These are phyloP conservation scores for Triticum turgidum DNA, from an alignment of 176 grass and related monocot genomes.

Conservation along the genomic window DNA sequence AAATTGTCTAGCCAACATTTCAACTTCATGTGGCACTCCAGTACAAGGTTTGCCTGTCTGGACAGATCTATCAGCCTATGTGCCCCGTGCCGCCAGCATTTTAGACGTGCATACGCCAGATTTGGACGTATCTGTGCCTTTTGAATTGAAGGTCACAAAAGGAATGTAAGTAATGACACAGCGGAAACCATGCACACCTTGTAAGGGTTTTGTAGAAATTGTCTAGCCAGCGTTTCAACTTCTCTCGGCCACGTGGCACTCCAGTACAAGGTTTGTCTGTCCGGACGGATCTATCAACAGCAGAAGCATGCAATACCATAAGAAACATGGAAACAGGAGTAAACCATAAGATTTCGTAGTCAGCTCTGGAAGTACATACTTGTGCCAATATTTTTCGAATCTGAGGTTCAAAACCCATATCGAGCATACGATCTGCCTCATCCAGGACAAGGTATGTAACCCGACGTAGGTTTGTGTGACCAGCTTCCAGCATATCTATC, in stretches of 20 bases:
- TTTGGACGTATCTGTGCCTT: not conserved
- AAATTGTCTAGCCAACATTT: conserved; percentile 51
- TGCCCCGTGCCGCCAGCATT: not conserved
- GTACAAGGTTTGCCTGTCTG: conserved; percentile 91
- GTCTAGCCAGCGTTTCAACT: conserved; percentile 79
- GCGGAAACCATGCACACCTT: conserved; percentile 44
- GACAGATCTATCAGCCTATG: conserved; percentile 61
- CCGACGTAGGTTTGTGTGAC: conserved; percentile 80
- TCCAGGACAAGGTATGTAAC: conserved; percentile 94
- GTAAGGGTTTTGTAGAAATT: conserved; percentile 93
- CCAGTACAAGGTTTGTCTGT: conserved; percentile 96
- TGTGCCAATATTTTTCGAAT: conserved; percentile 93
- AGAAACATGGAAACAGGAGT: not conserved
- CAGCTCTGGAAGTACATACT: conserved; percentile 36
- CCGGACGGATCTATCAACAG: conserved; percentile 80
- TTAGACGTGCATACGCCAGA: not conserved
- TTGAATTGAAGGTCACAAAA: not conserved
- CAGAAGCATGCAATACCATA: conserved; percentile 6
- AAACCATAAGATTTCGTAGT: not conserved
- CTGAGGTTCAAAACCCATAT: conserved; percentile 98
- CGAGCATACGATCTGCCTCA: conserved; percentile 95
- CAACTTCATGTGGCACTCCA: conserved; percentile 96
- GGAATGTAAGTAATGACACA: not conserved
- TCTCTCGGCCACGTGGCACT: conserved; percentile 97
- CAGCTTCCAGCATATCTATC: conserved; percentile 92